These are phyloP conservation scores for Auxenochlorella pyrenoidosa DNA, from an alignment of 139 green algal genomes.

Conservation along the genomic window DNA sequence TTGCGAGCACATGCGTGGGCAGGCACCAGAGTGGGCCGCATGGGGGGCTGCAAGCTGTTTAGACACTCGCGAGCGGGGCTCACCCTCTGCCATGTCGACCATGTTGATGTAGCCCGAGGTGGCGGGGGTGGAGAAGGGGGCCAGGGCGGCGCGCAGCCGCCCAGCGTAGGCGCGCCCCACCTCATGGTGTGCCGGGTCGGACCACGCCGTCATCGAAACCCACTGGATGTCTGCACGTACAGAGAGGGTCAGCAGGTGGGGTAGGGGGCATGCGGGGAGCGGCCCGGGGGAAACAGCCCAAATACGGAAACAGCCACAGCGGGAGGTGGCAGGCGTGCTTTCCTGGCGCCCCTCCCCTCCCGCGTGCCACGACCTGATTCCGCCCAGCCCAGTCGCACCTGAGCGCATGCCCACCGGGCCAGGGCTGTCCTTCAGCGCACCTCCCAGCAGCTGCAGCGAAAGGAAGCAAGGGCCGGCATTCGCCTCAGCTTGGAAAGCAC, in stretches of 20 bases:
- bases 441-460: constrained; percentile 14
- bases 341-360: too few relatives aligned
- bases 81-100: constrained; percentile 6
- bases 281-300: too few relatives aligned
- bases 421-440: not conserved
- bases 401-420: not conserved
- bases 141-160: not conserved
- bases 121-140: not conserved
- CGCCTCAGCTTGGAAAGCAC: too few relatives aligned
- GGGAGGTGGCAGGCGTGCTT: too few relatives aligned
- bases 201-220: not conserved
- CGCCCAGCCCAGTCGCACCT: not conserved
- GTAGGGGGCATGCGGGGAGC: too few relatives aligned
- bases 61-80: too few relatives aligned
- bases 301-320: too few relatives aligned
- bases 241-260: not conserved
- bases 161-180: not conserved
- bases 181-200: not conserved
- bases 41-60: too few relatives aligned
- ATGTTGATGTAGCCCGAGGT: not conserved
- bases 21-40: too few relatives aligned
- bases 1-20: too few relatives aligned
- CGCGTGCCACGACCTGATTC: too few relatives aligned
- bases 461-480: too few relatives aligned
- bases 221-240: constrained; percentile 2